A percentile compares a stretch with the other conserved stretches of the same genome.
These are phyloP conservation scores for Intubia oerlemansii DNA, from an alignment of 2,329 filamentous ascomycete genomes.

Conservation along the genomic window DNA sequence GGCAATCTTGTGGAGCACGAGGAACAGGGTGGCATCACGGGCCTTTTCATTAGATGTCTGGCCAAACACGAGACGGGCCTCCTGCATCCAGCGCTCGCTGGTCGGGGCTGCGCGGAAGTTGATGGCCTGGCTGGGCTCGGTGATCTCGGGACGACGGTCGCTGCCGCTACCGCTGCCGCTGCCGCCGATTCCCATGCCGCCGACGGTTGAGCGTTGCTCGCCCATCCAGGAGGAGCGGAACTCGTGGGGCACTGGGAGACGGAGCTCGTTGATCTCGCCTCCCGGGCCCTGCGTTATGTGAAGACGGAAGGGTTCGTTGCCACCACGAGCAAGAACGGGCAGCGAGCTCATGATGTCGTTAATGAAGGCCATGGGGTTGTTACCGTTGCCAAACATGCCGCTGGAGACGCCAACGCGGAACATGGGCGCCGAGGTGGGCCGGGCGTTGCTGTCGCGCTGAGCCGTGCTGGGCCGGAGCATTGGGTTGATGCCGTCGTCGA, in stretches of 20 bases:
- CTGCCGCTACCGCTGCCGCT: too few species aligned
- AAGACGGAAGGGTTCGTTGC: constrained; percentile 33
- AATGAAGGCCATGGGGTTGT: constrained; percentile 22
- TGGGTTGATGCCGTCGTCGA: constrained; percentile 72
- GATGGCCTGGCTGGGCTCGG: constrained; percentile 53
- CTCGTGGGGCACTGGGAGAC: constrained; percentile 15
- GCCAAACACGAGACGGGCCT: constrained; percentile 62
- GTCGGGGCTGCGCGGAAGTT: constrained; percentile 55
- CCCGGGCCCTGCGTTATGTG: constrained; percentile 30
- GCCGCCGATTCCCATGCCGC: too few species aligned
- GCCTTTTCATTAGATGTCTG: too few species aligned
- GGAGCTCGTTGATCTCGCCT: constrained; percentile 30
- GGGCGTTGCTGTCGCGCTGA: constrained; percentile 18
- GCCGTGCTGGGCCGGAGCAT: constrained; percentile 42
- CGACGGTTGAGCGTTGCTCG: too few species aligned
- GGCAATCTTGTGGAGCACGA: constrained; percentile 49
- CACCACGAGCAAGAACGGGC: constrained; percentile 11
- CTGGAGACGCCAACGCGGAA: constrained; percentile 30
- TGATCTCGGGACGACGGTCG: constrained; percentile 16
- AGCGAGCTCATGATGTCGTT: constrained; percentile 34
- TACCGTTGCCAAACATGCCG: constrained; percentile 21
- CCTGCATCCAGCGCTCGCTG: constrained; percentile 65
- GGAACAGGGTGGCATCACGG: background rate
- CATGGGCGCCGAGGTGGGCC: constrained; percentile 19
- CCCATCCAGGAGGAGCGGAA: too few species aligned